These are phyloP conservation scores for Dalbergia cultrata DNA, from an alignment of 306 rosid species.

Conservation along the genomic window DNA sequence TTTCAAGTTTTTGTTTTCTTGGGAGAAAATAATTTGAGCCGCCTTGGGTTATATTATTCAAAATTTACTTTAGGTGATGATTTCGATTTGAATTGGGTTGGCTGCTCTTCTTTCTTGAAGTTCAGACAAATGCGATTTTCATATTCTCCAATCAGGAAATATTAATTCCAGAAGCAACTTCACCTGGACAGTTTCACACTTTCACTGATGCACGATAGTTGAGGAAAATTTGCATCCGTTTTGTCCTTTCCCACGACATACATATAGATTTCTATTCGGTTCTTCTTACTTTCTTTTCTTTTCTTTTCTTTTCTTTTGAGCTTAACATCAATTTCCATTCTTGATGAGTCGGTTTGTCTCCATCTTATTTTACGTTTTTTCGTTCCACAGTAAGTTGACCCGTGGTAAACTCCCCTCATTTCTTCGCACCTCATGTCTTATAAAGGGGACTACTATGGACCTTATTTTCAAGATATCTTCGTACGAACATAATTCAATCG, in stretches of 20 bases:
- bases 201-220: not conserved
- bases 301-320: not conserved
- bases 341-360: not conserved
- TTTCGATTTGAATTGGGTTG: not conserved
- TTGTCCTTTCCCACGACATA: not conserved
- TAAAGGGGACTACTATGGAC: not conserved
- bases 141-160: slow-evolving; percentile 3
- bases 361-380: not conserved
- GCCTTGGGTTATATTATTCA: not conserved
- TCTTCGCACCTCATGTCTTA: not conserved
- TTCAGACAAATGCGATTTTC: not conserved
- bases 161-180: not conserved
- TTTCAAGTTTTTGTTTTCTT: no score
- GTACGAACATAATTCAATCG: no score
- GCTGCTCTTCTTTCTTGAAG: not conserved
- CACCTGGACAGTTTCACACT: not conserved
- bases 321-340: not conserved
- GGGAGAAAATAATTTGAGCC: not conserved
- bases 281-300: not conserved
- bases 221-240: not conserved
- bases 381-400: not conserved
- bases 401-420: not conserved
- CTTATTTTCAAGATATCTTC: not conserved
- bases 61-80: not conserved
- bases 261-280: not conserved